These are phyloP conservation scores for Endothia cerciana DNA, from an alignment of 2,329 filamentous ascomycete species.

Conservation along the genomic window DNA sequence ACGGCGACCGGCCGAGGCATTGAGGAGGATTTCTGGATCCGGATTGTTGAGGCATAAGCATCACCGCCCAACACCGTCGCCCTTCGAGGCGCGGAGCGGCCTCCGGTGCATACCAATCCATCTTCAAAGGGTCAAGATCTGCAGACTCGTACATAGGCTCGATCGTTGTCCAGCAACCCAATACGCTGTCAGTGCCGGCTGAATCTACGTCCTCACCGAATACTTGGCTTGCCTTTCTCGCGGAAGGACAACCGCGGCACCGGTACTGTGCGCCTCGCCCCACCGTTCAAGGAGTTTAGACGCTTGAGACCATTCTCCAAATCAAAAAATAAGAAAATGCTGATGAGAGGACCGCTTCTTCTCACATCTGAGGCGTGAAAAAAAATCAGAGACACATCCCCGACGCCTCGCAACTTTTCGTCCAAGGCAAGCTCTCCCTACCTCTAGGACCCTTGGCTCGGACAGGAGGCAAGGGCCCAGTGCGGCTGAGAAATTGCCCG, in stretches of 20 bases:
- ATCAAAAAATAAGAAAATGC: not conserved
- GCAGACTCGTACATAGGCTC: not conserved
- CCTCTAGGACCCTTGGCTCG: not conserved
- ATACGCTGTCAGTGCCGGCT: not conserved
- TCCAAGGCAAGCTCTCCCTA: not conserved
- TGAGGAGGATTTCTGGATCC: not conserved
- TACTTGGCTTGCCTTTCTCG: slow-evolving; percentile 8
- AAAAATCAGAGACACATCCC: not conserved
- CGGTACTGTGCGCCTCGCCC: not conserved
- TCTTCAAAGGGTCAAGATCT: slow-evolving; percentile 2
- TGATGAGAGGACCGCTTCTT: not conserved
- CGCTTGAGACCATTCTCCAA: not conserved
- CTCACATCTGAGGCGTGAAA: not conserved
- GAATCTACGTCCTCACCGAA: slow-evolving; percentile 6
- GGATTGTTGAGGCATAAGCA: not conserved
- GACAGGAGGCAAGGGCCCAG: not conserved
- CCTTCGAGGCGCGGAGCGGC: not conserved
- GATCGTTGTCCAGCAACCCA: not conserved
- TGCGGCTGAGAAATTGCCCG: not conserved
- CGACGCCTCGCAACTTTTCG: not conserved
- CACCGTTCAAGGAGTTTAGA: not conserved
- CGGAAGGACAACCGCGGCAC: not conserved
- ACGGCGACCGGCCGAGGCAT: not conserved
- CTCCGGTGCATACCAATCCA: not conserved
- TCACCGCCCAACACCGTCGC: not conserved